Evolutionary conservation across 2,329 filamentous ascomycete species (phyloP), one percentile per base, ranked within the genome.

Genomic region (Hymenoscyphus fraxineus): DNA sequence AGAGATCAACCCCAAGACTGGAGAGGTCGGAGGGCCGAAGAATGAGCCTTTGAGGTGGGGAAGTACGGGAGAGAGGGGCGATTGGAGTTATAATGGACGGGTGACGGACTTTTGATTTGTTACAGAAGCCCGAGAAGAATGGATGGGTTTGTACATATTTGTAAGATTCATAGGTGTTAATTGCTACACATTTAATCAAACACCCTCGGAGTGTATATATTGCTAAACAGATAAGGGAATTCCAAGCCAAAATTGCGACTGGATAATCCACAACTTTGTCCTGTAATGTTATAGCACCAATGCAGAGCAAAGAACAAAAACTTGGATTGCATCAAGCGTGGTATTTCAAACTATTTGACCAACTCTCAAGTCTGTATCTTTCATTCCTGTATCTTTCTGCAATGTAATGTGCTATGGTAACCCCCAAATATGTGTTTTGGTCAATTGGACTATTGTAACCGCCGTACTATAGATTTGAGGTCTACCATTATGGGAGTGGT

Each of bases 41-140:
- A 98, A 96, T 75, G 94, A 99, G 78, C 95, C 95, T 60, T 75
- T 98, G 75, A 81, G 93, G 72, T 97, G 94, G 94, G 93, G 93
- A 0, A 81, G 83, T 19, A 76, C 73, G 0, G 88, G 91, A 0
- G 88, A 91, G 76, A 73, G 67, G 15, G 74, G 73, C 0, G 86
- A 89, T 72, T 99, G 93, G 90, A 97, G 92, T 76, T 99, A 91
- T 77, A 97, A 97, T 77, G 95, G 95, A 58, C 82, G 94, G 68
- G 93, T 96, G 62, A 98, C 94, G 31, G 95, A 99, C 78, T 99
- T 99, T 66, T 87, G 40, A 70, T 10, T 10, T 19, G 6, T 6
- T 44, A 4, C n/a, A n/a, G 35, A 27, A n/a, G 35, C 7, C 32
- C 27, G n/a, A 32, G 12, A 39, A 13, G 32, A 6, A 44, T 2